Evolutionary conservation across 1,284 basidiomycete species (phyloP).

Genomic region (Termitomyces sp.): DNA sequence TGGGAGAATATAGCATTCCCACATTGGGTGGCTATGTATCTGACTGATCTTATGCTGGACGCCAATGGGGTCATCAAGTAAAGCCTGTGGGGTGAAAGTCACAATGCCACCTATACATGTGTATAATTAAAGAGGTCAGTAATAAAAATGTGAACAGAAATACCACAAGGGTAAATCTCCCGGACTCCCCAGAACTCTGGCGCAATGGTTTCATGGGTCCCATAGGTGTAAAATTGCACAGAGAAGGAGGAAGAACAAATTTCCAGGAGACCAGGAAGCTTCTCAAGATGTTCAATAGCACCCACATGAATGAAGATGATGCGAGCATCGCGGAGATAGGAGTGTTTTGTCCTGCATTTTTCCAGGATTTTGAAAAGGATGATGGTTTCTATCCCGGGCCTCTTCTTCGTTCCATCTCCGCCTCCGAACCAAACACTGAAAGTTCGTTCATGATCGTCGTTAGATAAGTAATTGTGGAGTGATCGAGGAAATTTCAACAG

Average conservation of each 20-base stretch:
- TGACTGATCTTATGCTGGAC: constrained; percentile 41
- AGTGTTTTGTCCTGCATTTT: constrained; percentile 26
- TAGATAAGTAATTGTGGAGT: constrained; percentile 38
- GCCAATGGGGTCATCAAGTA: constrained; percentile 44
- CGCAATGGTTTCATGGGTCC: constrained; percentile 47
- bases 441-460: constrained; percentile 19
- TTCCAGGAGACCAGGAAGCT: constrained; percentile 41
- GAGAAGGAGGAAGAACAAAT: constrained; percentile 38
- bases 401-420: constrained; percentile 22
- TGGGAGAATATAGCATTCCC: constrained; percentile 60
- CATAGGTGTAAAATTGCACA: constrained; percentile 60
- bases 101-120: constrained; percentile 52
- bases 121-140: constrained; percentile 11
- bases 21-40: constrained; percentile 54
- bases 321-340: constrained; percentile 31
- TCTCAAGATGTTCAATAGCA: constrained; percentile 41
- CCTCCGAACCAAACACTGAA: constrained; percentile 32
- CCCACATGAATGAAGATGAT: constrained; percentile 64
- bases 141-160: constrained; percentile 3
- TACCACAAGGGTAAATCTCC: constrained; percentile 64
- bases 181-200: constrained; percentile 50
- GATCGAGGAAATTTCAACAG: constrained; percentile 40
- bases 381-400: constrained; percentile 35
- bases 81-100: constrained; percentile 58
- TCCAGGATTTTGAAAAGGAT: constrained; percentile 42